Evolutionary conservation across 2,329 filamentous ascomycete species (phyloP).

Genomic region (Hymenotorrendiella dingleyae): DNA sequence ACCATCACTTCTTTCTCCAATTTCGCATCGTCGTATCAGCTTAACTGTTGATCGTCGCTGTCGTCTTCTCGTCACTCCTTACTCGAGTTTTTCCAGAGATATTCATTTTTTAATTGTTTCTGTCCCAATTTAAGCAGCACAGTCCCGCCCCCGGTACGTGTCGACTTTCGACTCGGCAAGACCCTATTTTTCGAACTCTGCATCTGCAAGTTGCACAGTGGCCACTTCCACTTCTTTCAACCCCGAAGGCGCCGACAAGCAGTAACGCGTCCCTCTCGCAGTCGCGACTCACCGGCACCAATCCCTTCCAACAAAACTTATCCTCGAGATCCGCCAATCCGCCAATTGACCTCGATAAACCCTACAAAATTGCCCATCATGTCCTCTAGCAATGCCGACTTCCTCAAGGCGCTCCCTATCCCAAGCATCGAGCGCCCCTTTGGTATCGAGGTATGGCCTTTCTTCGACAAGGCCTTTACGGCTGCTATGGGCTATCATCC

Average conservation of each 20-base stretch:
- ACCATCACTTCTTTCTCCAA: background rate
- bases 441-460: slow-evolving; percentile 85
- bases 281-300: slow-evolving; percentile 2
- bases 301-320: too few species aligned
- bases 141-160: slow-evolving; percentile 23
- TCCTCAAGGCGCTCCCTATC: slow-evolving; percentile 51
- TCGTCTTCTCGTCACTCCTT: slow-evolving; percentile 38
- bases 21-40: slow-evolving; percentile 5
- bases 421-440: slow-evolving; percentile 90
- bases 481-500: slow-evolving; percentile 72
- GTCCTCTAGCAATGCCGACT: slow-evolving; percentile 19
- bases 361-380: too few species aligned
- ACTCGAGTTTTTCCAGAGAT: slow-evolving; percentile 13
- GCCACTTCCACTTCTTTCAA: slow-evolving; percentile 3
- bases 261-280: slow-evolving; percentile 2
- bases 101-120: slow-evolving; percentile 11
- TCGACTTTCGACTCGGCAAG: slow-evolving; percentile 2
- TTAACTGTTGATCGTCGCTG: slow-evolving; percentile 15
- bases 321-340: too few species aligned
- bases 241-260: slow-evolving; percentile 6
- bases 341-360: too few species aligned
- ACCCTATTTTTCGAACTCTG: background rate
- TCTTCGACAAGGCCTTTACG: slow-evolving; percentile 85
- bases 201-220: slow-evolving; percentile 1
- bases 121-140: slow-evolving; percentile 13